phyloP scores from a whole-genome alignment of 306 rosid genomes.

The Vigna angularis region DNA sequence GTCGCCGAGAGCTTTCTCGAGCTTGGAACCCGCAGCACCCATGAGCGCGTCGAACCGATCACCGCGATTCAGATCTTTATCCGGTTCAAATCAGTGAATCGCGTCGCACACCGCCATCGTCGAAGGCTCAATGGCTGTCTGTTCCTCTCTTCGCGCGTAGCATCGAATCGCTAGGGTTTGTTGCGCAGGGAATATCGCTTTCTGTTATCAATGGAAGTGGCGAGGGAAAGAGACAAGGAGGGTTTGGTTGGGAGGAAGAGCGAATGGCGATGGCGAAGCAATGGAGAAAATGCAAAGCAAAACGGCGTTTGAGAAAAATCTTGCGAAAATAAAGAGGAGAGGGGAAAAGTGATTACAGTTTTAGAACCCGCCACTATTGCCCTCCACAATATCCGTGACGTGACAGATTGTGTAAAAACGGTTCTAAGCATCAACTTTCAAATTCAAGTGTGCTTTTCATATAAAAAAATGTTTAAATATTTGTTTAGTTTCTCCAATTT shows the following conservation, averaged over 20 bases:
- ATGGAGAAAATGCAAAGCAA: slow-evolving; percentile 2
- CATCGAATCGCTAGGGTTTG: slow-evolving; percentile 50
- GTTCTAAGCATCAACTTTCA: not conserved
- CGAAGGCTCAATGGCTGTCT: not conserved
- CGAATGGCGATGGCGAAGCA: slow-evolving; percentile 23
- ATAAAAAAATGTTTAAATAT: too few relatives aligned
- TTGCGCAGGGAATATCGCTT: slow-evolving; percentile 9
- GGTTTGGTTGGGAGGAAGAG: slow-evolving; percentile 42
- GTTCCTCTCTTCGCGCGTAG: not conserved
- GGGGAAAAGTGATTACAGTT: not conserved
- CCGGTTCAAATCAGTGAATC: slow-evolving; percentile 51
- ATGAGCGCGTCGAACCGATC: slow-evolving; percentile 56
- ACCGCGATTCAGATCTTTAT: slow-evolving; percentile 58
- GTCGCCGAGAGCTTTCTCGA: slow-evolving; percentile 97
- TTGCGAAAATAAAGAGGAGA: not conserved
- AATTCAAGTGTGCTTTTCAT: not conserved
- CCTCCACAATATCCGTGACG: slow-evolving; percentile 29
- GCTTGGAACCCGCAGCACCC: slow-evolving; percentile 99
- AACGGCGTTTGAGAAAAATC: not conserved
- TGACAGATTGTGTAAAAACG: slow-evolving; percentile 12
- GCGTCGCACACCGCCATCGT: slow-evolving; percentile 35
- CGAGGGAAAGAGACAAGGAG: slow-evolving; percentile 23
- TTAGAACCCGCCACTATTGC: not conserved
- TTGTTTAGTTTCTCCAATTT: not conserved
- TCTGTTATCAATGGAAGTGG: not conserved